Conservation (phyloP, 345 rosid genomes). For the Odontarrhena argentea region DNA sequence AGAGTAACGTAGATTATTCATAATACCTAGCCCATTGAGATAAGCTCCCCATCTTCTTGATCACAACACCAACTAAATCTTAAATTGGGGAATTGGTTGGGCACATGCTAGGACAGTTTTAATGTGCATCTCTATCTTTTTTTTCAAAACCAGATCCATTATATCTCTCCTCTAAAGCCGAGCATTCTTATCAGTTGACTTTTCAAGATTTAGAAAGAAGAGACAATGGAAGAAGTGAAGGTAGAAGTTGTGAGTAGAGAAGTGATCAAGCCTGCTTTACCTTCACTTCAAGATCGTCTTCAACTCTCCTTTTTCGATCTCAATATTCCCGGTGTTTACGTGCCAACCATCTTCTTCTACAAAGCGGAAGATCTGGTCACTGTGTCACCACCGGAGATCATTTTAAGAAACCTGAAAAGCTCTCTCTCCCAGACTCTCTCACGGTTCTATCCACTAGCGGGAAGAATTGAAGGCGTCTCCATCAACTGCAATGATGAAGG, state of each 20-base stretch:
- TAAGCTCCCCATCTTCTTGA: too few relatives aligned
- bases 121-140: too few relatives aligned
- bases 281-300: not conserved
- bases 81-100: too few relatives aligned
- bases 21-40: too few relatives aligned
- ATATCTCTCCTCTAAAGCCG: too few relatives aligned
- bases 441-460: slow-evolving; percentile 51
- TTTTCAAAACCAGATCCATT: too few relatives aligned
- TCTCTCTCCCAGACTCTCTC: slow-evolving; percentile 45
- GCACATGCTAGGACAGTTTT: too few relatives aligned
- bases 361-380: not conserved
- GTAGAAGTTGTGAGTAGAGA: not conserved
- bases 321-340: not conserved
- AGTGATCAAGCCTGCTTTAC: slow-evolving; percentile 8
- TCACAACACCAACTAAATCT: too few relatives aligned
- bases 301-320: not conserved
- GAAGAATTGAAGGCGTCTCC: slow-evolving; percentile 40
- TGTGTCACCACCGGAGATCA: not conserved
- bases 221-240: too few relatives aligned
- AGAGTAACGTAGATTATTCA: too few relatives aligned
- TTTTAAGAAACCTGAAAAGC: not conserved
- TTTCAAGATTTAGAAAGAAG: too few relatives aligned
- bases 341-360: not conserved
- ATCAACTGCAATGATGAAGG: slow-evolving; percentile 47
- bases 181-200: too few relatives aligned